Conservation (phyloP, 345 rosid species). For the Bruguiera sexangula region DNA sequence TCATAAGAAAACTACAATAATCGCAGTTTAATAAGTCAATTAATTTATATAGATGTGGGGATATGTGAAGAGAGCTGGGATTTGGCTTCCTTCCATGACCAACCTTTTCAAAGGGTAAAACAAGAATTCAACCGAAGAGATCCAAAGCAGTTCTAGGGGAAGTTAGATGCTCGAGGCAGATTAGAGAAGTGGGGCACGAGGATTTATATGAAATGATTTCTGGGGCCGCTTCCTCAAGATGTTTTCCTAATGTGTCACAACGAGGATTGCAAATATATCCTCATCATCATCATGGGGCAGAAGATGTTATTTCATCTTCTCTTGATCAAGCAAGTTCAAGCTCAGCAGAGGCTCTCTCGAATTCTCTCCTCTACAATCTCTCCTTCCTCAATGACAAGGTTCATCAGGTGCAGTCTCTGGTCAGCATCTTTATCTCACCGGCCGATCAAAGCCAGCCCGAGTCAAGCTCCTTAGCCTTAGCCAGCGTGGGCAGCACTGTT, state of each 20-base stretch:
- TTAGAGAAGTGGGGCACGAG: background rate
- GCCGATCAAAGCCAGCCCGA: constrained; percentile 28
- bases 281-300: background rate
- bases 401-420: constrained; percentile 55
- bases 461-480: constrained; percentile 43
- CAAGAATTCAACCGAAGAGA: background rate
- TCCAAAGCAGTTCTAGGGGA: constrained; percentile 2
- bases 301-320: constrained; percentile 23
- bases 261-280: constrained; percentile 27
- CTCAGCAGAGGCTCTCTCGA: constrained; percentile 22
- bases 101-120: background rate
- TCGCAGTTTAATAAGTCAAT: no score
- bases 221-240: constrained; percentile 1
- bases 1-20: background rate
- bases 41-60: no score
- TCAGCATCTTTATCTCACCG: constrained; percentile 37
- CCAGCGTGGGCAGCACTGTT: constrained; percentile 45
- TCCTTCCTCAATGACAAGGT: constrained; percentile 62
- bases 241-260: constrained; percentile 25
- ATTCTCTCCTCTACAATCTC: constrained; percentile 53
- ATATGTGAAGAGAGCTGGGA: no score
- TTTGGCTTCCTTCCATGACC: background rate
- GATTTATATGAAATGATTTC: constrained; percentile 29
- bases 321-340: constrained; percentile 14
- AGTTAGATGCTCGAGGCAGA: background rate